Conservation (phyloP, 2,329 filamentous ascomycete species). For the Rutstroemia sydowiana region DNA sequence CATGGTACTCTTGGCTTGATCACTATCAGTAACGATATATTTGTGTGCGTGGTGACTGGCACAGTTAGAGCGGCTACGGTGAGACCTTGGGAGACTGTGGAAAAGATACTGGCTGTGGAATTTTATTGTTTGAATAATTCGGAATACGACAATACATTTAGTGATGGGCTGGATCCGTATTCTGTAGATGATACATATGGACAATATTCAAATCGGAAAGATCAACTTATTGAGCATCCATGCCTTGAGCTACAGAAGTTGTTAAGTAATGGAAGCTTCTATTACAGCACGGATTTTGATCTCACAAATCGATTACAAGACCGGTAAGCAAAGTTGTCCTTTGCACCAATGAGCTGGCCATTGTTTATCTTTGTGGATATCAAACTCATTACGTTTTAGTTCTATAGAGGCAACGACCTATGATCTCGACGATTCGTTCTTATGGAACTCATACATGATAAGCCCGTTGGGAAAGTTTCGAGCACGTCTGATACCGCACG, state of each 20-base stretch:
- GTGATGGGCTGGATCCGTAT: constrained; percentile 36
- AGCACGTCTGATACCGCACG: constrained; percentile 65
- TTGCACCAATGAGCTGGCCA: neutral
- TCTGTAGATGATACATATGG: constrained; percentile 34
- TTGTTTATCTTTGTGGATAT: neutral
- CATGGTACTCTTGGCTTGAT: constrained; percentile 86
- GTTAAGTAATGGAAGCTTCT: constrained; percentile 87
- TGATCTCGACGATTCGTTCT: constrained; percentile 82
- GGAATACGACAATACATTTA: constrained; percentile 73
- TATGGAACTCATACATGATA: constrained; percentile 99
- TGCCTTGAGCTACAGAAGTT: constrained; percentile 88
- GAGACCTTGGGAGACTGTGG: constrained; percentile 80
- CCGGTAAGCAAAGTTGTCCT: constrained; percentile 43
- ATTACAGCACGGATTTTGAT: constrained; percentile 98
- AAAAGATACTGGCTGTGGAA: constrained; percentile 78
- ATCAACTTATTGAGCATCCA: constrained; percentile 73
- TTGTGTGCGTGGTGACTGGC: constrained; percentile 80
- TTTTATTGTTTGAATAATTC: constrained; percentile 88
- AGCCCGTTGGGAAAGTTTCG: constrained; percentile 85
- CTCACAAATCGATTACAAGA: constrained; percentile 89
- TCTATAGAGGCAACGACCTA: constrained; percentile 74
- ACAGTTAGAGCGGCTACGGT: constrained; percentile 73
- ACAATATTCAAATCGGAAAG: constrained; percentile 53
- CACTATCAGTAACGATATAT: constrained; percentile 75
- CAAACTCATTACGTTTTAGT: constrained; percentile 35